A percentile compares a stretch with the other conserved stretches of the same genome.
Evolutionary conservation across 306 rosid species (phyloP).

Genomic region (Fagus sylvatica): DNA sequence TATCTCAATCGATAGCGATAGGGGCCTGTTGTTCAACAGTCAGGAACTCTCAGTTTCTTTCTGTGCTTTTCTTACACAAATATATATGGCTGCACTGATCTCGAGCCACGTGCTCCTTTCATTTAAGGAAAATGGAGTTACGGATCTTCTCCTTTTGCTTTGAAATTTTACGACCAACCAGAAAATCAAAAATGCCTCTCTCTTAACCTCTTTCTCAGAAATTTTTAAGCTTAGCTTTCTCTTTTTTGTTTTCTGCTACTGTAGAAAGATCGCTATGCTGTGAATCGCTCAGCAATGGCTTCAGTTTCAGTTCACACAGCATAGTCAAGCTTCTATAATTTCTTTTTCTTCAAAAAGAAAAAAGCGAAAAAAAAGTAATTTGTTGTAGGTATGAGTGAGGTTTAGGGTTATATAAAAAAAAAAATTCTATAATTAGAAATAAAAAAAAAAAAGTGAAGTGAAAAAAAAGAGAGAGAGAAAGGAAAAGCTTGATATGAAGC

Average conservation of each 20-base stretch:
- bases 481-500: constrained; percentile 73
- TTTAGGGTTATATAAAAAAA: constrained; percentile 45
- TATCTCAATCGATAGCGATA: constrained; percentile 68
- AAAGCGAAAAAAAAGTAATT: constrained; percentile 15
- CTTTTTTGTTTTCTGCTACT: background rate
- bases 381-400: constrained; percentile 41
- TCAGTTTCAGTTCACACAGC: constrained; percentile 13
- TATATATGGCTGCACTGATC: constrained; percentile 46
- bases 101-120: constrained; percentile 40
- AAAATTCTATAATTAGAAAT: constrained; percentile 32
- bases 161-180: background rate
- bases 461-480: constrained; percentile 1
- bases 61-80: constrained; percentile 15
- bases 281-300: constrained; percentile 51
- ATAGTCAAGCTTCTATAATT: no score
- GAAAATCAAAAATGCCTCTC: background rate
- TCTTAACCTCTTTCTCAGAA: constrained; percentile 3
- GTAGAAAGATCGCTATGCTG: constrained; percentile 21
- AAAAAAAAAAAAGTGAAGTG: constrained; percentile 18
- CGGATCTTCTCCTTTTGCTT: constrained; percentile 36
- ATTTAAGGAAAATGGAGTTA: constrained; percentile 31
- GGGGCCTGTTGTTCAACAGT: constrained; percentile 43
- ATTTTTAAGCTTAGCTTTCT: constrained; percentile 7
- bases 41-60: constrained; percentile 20
- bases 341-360: no score